Base-by-base conservation (phyloP, 2,329 filamentous ascomycete genomes). In the Shiraia bambusicola region DNA sequence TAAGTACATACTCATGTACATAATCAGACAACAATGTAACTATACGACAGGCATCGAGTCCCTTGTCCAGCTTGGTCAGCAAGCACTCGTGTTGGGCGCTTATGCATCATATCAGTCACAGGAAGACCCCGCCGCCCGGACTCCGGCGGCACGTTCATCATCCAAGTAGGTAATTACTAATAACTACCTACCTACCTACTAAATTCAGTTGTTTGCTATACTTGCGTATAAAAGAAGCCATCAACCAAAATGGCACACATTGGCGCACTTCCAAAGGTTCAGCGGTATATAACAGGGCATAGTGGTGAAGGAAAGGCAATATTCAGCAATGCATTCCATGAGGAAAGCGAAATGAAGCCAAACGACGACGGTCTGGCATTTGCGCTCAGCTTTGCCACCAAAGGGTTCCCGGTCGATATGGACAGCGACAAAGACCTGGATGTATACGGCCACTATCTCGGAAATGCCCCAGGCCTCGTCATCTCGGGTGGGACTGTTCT, bases 381-480 rank as follows among this genome's bases (percentile, higher is more conserved):
- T 52, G 69, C 67, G 22, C 71, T 79, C 24, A 69, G 67, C 43
- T 80, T 79, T 60, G 72, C 73, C 6, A 75, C 78, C 4, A 69
- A 72, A 33, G 59, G 67, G 33, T 73, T 71, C 37, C 77, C 78
- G 1, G 69, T 74, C 22, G 57, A 73, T 34, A 65, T 81, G 48
- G 66, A 68, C 49, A 49, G 63, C 15, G 69, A 75, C 43, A 55
- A 67, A 38, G 77, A 81, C 54, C 61, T 80, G 12, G 50, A 59
- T 7, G 63, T 67, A 7, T 79, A 80, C 59, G 59, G 69, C 22
- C 48, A 56, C 27, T 73, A 72, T 47, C 64, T 78, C 28, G 51
- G 65, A 10, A 56, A 67, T 29, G 69, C 74, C 1, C 76, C 78
- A 0, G 78, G 78, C 2, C 67, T 82, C 3, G 70, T 72, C 13